Evolutionary conservation across 2,329 filamentous ascomycete genomes (phyloP), one percentile per base, ranked within the genome.

Genomic region (Penicillium sp.): DNA sequence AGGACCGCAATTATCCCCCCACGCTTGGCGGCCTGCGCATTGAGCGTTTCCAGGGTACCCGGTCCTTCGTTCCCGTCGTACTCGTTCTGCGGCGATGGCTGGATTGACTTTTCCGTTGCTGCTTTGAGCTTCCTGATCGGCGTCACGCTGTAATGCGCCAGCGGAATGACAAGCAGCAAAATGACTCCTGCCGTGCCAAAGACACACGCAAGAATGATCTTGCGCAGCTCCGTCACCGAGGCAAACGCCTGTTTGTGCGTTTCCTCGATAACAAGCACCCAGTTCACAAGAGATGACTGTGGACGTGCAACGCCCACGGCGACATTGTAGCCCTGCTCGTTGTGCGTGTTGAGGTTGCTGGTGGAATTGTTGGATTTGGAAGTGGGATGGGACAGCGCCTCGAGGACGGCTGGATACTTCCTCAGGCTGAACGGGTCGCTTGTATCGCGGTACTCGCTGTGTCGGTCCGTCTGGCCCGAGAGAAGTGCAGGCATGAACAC

Each of bases 201-300:
- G 0, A 96, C 88, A 60, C 90, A 96, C 5, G 85, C 90, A 2
- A 96, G 73, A 1, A 97, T 81, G 51, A 96, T 90, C 48, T 87
- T 86, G 20, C 89, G 84, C n/a, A 96, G 78, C 20, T 84, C 85
- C 26, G 79, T 74, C 57, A 96, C 91, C 0, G 91, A 89, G 7
- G 79, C 78, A 74, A 88, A 91, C 0, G 91, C 90, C 71, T 96
- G 91, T 21, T 70, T 70, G 60, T 84, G 84, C 2, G 84, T 78
- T 70, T 94, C 87, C 68, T 96, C 92, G 0, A 96, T 83, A 2
- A 96, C 65, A 3, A 97, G 76, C 5, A 89, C 85, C 92, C 92
- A 97, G 65, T 93, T 84, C 7, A 89, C 89, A 52, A 95, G 74
- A 0, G 74, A 68, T 5, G 81, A 90, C 53, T 83, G 79, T 0